Evolutionary conservation across 495 filamentous ascomycete species (phyloP).

Genomic region (Penicillium flavigenum): DNA sequence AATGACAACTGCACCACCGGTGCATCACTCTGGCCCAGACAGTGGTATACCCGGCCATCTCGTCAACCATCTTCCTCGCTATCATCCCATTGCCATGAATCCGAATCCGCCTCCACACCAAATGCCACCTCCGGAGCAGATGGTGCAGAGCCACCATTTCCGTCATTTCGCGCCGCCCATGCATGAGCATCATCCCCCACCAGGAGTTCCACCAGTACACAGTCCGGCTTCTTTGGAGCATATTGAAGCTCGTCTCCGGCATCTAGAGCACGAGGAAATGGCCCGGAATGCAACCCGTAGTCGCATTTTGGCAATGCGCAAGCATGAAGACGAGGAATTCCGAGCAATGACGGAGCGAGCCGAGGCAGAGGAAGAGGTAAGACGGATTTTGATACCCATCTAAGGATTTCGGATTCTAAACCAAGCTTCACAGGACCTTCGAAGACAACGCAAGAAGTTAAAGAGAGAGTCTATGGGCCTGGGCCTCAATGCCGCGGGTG

Average conservation of each 20-base stretch:
- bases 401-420: constrained; percentile 11
- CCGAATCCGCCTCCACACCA: constrained; percentile 39
- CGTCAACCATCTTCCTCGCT: constrained; percentile 40
- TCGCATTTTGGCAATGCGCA: constrained; percentile 44
- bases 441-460: constrained; percentile 45
- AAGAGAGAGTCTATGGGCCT: constrained; percentile 52
- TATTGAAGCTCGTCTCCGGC: constrained; percentile 45
- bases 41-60: constrained; percentile 38
- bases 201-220: constrained; percentile 27
- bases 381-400: constrained; percentile 7
- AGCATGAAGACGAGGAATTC: constrained; percentile 51
- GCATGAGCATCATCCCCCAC: constrained; percentile 40
- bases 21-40: constrained; percentile 38
- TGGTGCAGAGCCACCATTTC: constrained; percentile 42
- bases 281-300: constrained; percentile 44
- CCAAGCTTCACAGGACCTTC: constrained; percentile 37
- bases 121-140: constrained; percentile 37
- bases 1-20: constrained; percentile 47
- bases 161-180: constrained; percentile 40
- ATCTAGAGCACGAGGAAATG: constrained; percentile 51
- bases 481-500: constrained; percentile 34
- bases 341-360: constrained; percentile 48
- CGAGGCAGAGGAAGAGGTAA: constrained; percentile 51
- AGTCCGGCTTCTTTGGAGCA: constrained; percentile 40
- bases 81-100: constrained; percentile 52